Percentiles rank a stretch among this genome's conserved stretches.
phyloP scores from a whole-genome alignment of 306 rosid genomes.

The Inga leiocalycina region DNA sequence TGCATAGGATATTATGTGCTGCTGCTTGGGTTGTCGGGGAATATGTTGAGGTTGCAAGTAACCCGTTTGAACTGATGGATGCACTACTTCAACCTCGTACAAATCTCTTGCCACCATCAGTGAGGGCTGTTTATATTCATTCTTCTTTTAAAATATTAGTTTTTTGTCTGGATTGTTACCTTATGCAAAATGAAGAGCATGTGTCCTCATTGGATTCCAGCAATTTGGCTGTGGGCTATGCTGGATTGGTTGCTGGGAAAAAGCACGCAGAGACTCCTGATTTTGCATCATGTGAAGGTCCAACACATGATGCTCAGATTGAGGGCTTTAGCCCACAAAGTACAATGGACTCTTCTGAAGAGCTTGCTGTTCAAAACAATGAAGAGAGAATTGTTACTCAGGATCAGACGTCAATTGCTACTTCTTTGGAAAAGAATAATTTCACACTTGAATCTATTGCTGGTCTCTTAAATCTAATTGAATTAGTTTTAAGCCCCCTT shows the following conservation, averaged over 20 bases:
- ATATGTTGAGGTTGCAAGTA: conserved; percentile 62
- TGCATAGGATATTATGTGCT: conserved; percentile 78
- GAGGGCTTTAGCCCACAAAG: conserved; percentile 60
- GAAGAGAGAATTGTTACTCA: conserved; percentile 32
- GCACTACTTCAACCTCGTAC: conserved; percentile 93
- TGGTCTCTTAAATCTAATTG: conserved; percentile 56
- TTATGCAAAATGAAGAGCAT: conserved; percentile 45
- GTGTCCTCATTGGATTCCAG: conserved; percentile 32
- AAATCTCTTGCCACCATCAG: conserved; percentile 70
- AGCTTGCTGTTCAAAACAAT: conserved; percentile 37
- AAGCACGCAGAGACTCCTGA: conserved; percentile 41
- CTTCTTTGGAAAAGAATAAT: conserved; percentile 35
- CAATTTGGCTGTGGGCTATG: conserved; percentile 33
- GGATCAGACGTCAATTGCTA: conserved; percentile 39
- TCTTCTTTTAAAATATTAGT: conserved; percentile 70
- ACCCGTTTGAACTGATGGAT: conserved; percentile 84
- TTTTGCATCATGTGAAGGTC: conserved; percentile 42
- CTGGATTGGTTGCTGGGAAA: conserved; percentile 38
- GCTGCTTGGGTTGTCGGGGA: conserved; percentile 92
- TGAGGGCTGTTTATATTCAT: conserved; percentile 82
- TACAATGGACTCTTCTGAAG: conserved; percentile 46
- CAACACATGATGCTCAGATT: conserved; percentile 41
- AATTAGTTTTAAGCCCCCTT: conserved; percentile 60
- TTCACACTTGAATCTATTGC: conserved; percentile 51
- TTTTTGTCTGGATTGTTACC: conserved; percentile 65